Evolutionary conservation across 1,284 basidiomycete species (phyloP).

Genomic region (Stereum hirsutum): DNA sequence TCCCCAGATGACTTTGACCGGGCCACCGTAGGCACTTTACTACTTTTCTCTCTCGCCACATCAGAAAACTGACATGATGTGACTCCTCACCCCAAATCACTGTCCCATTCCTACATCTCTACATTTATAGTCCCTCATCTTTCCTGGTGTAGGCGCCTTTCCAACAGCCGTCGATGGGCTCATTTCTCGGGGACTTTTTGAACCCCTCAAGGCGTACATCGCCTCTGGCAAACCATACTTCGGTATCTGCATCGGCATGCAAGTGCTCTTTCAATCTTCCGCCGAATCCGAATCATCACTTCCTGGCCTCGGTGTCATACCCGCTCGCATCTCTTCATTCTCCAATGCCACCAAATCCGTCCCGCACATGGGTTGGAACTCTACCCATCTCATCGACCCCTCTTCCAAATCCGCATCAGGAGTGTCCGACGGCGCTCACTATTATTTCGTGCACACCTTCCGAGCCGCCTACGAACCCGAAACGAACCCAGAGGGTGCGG

Average conservation of each 20-base stretch:
- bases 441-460: conserved; percentile 98
- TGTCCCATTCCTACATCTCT: no score
- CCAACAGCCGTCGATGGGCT: conserved; percentile 82
- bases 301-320: conserved; percentile 72
- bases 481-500: conserved; percentile 39
- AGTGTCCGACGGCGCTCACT: conserved; percentile 48
- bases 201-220: conserved; percentile 82
- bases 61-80: conserved; percentile 9
- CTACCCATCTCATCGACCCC: conserved; percentile 45
- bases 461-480: conserved; percentile 67
- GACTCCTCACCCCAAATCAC: no score
- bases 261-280: conserved; percentile 87
- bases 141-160: conserved; percentile 98
- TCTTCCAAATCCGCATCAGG: conserved; percentile 31
- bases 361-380: conserved; percentile 99
- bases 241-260: conserved; percentile 98
- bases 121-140: conserved; percentile 85
- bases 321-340: conserved; percentile 63
- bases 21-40: conserved; percentile 65
- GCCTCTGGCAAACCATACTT: conserved; percentile 89
- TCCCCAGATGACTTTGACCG: conserved; percentile 79
- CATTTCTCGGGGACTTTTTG: conserved; percentile 62
- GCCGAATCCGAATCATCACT: conserved; percentile 58
- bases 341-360: conserved; percentile 72
- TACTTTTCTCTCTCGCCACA: conserved; percentile 5